Evolutionary conservation across 2,329 filamentous ascomycete genomes (phyloP).

Genomic region (Plenodomus tracheiphilus): DNA sequence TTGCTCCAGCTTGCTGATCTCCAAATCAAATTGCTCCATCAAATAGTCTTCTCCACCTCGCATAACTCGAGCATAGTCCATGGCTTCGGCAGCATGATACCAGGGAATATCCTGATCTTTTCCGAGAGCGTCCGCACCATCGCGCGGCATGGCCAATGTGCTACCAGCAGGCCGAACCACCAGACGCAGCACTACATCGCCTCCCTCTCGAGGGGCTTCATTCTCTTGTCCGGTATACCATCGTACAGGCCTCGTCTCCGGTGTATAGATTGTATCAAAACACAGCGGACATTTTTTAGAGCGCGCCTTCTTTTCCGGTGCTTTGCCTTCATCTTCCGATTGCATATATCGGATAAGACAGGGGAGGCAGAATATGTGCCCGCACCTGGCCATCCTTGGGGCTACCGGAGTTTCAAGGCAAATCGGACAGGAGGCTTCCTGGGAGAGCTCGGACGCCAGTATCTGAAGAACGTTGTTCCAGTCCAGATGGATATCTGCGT

Average conservation of each 20-base stretch:
- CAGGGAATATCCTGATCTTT: conserved; percentile 82
- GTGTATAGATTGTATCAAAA: conserved; percentile 89
- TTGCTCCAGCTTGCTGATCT: conserved; percentile 71
- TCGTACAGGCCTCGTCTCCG: conserved; percentile 83
- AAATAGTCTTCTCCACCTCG: conserved; percentile 91
- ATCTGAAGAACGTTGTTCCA: conserved; percentile 92
- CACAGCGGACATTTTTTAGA: conserved; percentile 98
- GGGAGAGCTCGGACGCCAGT: conserved; percentile 85
- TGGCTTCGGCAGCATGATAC: conserved; percentile 90
- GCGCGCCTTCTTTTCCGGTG: conserved; percentile 68
- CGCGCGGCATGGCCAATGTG: conserved; percentile 84
- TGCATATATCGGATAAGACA: conserved; percentile 97
- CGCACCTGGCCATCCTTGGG: conserved; percentile 94
- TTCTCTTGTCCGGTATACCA: conserved; percentile 91
- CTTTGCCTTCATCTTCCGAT: conserved; percentile 66
- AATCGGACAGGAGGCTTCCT: conserved; percentile 88
- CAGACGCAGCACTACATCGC: conserved; percentile 85
- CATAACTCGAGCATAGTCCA: conserved; percentile 95
- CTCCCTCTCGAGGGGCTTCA: conserved; percentile 76
- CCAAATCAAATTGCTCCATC: conserved; percentile 74
- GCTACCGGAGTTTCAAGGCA: conserved; percentile 91
- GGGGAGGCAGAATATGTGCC: conserved; percentile 93
- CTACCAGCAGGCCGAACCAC: conserved; percentile 80
- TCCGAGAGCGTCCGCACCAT: conserved; percentile 71
- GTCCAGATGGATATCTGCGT: conserved; percentile 86